These are phyloP conservation scores for Populus tomentosa DNA, from an alignment of 441 rosid species.

Conservation along the genomic window DNA sequence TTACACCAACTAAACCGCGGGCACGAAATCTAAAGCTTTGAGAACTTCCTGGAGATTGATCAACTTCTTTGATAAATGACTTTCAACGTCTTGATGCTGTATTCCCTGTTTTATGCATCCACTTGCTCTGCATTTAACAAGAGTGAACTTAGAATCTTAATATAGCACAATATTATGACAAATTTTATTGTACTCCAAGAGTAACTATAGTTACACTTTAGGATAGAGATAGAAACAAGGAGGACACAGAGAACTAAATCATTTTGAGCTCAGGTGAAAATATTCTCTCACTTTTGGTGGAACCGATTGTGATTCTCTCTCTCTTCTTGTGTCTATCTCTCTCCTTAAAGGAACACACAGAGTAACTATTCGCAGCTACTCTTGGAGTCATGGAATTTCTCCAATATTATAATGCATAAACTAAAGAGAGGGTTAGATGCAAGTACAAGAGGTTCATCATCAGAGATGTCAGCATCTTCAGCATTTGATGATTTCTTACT, in stretches of 20 bases:
- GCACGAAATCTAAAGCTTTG: constrained; percentile 11
- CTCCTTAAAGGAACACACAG: no score
- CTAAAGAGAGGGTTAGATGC: constrained; percentile 15
- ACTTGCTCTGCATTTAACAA: constrained; percentile 62
- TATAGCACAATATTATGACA: not conserved
- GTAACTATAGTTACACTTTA: no score
- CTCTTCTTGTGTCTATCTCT: no score
- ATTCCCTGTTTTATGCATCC: constrained; percentile 73
- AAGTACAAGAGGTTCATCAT: constrained; percentile 92
- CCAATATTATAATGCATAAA: not conserved
- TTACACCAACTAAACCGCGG: constrained; percentile 13
- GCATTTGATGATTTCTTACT: constrained; percentile 17
- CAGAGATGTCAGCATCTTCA: constrained; percentile 56
- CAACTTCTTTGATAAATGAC: constrained; percentile 13
- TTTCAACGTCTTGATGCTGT: constrained; percentile 29
- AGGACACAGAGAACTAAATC: no score
- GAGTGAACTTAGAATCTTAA: constrained; percentile 10
- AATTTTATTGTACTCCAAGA: no score
- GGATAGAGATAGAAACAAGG: no score
- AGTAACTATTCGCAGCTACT: no score
- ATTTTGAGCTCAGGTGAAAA: no score
- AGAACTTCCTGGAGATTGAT: not conserved
- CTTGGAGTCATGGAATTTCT: no score
- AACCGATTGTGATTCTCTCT: no score
- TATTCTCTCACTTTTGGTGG: no score